Base-by-base conservation (phyloP, 148 eudicot genomes). In the Beta vulgaris region DNA sequence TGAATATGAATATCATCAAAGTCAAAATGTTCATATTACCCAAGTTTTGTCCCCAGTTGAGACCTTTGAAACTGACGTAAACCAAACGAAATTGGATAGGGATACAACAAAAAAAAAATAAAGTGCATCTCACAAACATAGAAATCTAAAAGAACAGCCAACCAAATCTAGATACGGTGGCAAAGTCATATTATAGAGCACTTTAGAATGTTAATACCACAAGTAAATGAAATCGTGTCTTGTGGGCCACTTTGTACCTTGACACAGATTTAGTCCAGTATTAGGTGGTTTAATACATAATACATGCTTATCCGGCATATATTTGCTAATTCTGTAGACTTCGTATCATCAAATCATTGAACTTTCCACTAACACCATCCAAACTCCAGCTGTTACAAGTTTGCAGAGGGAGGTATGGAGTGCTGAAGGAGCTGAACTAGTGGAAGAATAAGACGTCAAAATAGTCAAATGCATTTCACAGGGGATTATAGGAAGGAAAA, bases 61-160 rank as follows among this genome's bases (percentile, higher is more conserved):
- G 26, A 36, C 60, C 37, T 16, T 51, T 35, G 71, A 75, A 23
- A 46, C 9, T 18, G 71, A 75, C 77, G 49, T 75, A 75, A 75
- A 65, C 61, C 77, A 75, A 62, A 64, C 48, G 7, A 72, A 28
- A 37, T 37, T 19, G 57, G 67, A 44, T 73, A 59, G 18, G 66
- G 11, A 31, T 0, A 66, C 1, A 37, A 6, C 37, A 66, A n/a
- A 21, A 36, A 51, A 12, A 21, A 51, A 21, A n/a, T 19, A 16
- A n/a, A n/a, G n/a, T n/a, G n/a, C n/a, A n/a, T n/a, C n/a, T n/a
- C n/a, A n/a, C 18, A 16, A 48, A 16, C 4, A 18, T 18, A 18
- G 4, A 21, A 13, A 14, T 3, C 4, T 19, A 21, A 6, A 48
- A 48, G 18, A 6, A 48, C 53, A 18, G 18, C 53, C 53, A 48